A percentile compares a stretch with the other conserved stretches of the same genome.
phyloP scores from a whole-genome alignment of 352 stramenopile genomes.

The Phytophthora tubulina region DNA sequence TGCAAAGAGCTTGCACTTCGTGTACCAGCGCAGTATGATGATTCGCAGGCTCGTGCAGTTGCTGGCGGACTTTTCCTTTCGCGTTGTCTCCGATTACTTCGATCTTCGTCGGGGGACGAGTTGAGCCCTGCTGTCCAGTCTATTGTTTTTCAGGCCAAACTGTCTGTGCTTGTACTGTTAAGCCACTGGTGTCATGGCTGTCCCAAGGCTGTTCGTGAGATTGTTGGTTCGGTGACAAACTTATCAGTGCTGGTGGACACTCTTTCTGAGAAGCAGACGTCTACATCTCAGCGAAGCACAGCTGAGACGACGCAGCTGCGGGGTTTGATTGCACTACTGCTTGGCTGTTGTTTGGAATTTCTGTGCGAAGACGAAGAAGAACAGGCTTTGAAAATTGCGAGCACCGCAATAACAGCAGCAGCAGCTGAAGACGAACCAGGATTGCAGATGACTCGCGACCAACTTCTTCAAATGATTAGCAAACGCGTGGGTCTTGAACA shows the following conservation, averaged over 20 bases:
- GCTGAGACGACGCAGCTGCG: constrained; percentile 48
- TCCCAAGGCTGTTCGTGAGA: constrained; percentile 64
- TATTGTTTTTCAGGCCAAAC: constrained; percentile 62
- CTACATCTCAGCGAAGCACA: constrained; percentile 14
- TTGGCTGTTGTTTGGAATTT: constrained; percentile 72
- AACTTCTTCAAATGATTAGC: constrained; percentile 78
- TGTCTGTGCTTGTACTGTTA: constrained; percentile 62
- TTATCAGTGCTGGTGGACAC: constrained; percentile 62
- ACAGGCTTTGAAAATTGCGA: constrained; percentile 36
- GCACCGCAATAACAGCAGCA: constrained; percentile 9
- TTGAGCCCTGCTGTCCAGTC: constrained; percentile 34
- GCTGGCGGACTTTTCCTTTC: constrained; percentile 70
- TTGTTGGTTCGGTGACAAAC: constrained; percentile 67
- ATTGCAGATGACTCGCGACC: constrained; percentile 59
- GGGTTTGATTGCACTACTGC: constrained; percentile 59
- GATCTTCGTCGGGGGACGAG: constrained; percentile 8
- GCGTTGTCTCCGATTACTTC: constrained; percentile 62
- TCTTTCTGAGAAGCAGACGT: constrained; percentile 25
- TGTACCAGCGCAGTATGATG: constrained; percentile 60
- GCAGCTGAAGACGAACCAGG: constrained; percentile 19
- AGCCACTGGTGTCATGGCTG: constrained; percentile 72
- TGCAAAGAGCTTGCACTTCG: constrained; percentile 80
- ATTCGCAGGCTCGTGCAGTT: constrained; percentile 58
- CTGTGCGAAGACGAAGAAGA: constrained; percentile 48
- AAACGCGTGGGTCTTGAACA: constrained; percentile 65